Percentiles rank a stretch among this genome's conserved stretches.
Evolutionary conservation across 1,139 yeast genomes (phyloP).

Genomic region (Yamadazyma dendronema): DNA sequence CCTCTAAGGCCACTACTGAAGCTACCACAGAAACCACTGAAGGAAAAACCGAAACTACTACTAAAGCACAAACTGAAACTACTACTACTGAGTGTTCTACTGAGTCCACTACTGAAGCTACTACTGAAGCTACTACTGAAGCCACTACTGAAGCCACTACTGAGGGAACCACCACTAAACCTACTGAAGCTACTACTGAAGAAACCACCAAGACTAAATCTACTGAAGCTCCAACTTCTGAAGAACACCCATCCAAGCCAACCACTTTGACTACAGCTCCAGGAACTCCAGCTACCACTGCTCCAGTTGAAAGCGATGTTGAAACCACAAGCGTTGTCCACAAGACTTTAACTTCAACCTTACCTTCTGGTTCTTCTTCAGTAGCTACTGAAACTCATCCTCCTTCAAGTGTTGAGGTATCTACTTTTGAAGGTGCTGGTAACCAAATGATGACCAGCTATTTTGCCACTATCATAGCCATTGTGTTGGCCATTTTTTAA

Average conservation of each 20-base stretch:
- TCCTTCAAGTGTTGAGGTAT: slow-evolving; percentile 6
- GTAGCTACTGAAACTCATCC: neutral
- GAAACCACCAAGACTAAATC: slow-evolving; percentile 6
- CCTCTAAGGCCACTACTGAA: slow-evolving; percentile 6
- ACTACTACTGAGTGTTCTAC: slow-evolving; percentile 3
- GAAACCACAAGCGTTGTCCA: neutral
- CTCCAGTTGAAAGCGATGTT: neutral
- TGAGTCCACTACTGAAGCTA: slow-evolving; percentile 2
- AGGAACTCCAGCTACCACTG: slow-evolving; percentile 2
- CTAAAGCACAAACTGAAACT: slow-evolving; percentile 4
- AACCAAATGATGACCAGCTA: slow-evolving; percentile 6
- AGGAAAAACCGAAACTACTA: slow-evolving; percentile 3
- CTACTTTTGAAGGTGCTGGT: slow-evolving; percentile 14
- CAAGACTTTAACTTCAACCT: neutral
- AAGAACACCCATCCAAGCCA: neutral
- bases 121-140: slow-evolving; percentile 1
- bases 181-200: slow-evolving; percentile 6
- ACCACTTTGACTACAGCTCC: neutral
- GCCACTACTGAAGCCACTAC: neutral
- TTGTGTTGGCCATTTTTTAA: slow-evolving; percentile 10
- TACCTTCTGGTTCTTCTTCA: neutral
- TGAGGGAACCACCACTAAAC: slow-evolving; percentile 2
- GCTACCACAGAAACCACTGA: slow-evolving; percentile 1
- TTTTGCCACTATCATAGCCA: slow-evolving; percentile 7
- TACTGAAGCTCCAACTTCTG: slow-evolving; percentile 2